phyloP scores from a whole-genome alignment of 352 stramenopile genomes.

The Paralagenidium karlingii region DNA sequence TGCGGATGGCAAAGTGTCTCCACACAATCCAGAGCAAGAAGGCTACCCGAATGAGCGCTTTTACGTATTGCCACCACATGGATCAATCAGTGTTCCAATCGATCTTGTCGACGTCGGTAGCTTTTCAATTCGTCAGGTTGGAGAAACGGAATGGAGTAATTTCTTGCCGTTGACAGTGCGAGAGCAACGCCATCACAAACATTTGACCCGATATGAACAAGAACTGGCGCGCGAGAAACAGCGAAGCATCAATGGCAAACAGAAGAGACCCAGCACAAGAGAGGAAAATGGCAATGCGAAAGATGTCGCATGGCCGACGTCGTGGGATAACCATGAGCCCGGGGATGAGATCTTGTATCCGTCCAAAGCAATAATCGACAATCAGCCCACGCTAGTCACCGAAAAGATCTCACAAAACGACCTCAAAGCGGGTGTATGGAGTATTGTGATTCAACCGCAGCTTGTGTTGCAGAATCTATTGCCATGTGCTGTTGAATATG shows the following conservation, averaged over 20 bases:
- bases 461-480: constrained; percentile 72
- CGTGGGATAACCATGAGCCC: constrained; percentile 21
- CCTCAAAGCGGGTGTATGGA: constrained; percentile 41
- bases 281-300: constrained; percentile 44
- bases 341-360: constrained; percentile 61
- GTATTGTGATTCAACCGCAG: constrained; percentile 70
- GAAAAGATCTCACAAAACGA: constrained; percentile 65
- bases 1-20: constrained; percentile 16
- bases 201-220: constrained; percentile 59
- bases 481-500: constrained; percentile 72
- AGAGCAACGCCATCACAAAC: constrained; percentile 65
- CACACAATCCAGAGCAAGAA: not conserved
- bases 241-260: constrained; percentile 43
- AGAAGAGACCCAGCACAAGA: constrained; percentile 13
- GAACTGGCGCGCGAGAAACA: too few relatives aligned
- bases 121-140: constrained; percentile 76
- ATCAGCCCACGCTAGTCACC: constrained; percentile 66
- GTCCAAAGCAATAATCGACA: constrained; percentile 59
- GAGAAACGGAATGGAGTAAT: constrained; percentile 81
- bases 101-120: constrained; percentile 50
- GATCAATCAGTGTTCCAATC: constrained; percentile 52
- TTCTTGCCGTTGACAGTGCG: constrained; percentile 46
- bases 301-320: constrained; percentile 32
- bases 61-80: constrained; percentile 35
- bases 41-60: constrained; percentile 19